Evolutionary conservation across 805 yeast genomes (phyloP).

Genomic region (Sugiyamaella americana): DNA sequence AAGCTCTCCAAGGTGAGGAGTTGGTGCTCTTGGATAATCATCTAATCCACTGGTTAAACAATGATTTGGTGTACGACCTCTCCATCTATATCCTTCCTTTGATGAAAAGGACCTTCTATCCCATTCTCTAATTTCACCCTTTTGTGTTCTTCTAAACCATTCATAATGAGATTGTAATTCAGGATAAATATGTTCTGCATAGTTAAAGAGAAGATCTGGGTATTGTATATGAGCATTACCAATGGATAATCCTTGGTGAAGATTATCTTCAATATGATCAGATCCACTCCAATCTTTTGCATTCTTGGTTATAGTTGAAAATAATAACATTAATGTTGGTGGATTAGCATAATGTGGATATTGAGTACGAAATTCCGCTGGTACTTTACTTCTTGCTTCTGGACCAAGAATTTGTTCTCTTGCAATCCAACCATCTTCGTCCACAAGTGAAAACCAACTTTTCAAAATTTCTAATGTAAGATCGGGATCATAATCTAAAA

Average conservation of each 20-base stretch:
- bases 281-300: slow-evolving; percentile 5
- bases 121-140: slow-evolving; percentile 66
- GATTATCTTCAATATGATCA: not conserved
- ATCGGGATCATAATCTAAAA: slow-evolving; percentile 77
- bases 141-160: slow-evolving; percentile 79
- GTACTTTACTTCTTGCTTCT: slow-evolving; percentile 85
- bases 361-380: slow-evolving; percentile 74
- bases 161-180: slow-evolving; percentile 68
- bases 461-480: slow-evolving; percentile 69
- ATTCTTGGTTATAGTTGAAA: slow-evolving; percentile 46
- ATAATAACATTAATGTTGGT: slow-evolving; percentile 73
- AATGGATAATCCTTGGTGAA: not conserved
- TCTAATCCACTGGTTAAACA: slow-evolving; percentile 92
- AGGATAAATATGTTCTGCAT: slow-evolving; percentile 65
- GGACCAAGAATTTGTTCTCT: slow-evolving; percentile 90
- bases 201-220: slow-evolving; percentile 35
- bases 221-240: slow-evolving; percentile 47
- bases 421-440: slow-evolving; percentile 94
- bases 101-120: slow-evolving; percentile 48
- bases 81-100: slow-evolving; percentile 81
- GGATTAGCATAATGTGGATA: slow-evolving; percentile 91
- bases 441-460: slow-evolving; percentile 84
- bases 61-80: slow-evolving; percentile 80
- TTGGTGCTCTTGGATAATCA: slow-evolving; percentile 83
- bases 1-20: slow-evolving; percentile 81